Percentiles rank a stretch among this genome's conserved stretches.
phyloP scores from a whole-genome alignment of 2,329 filamentous ascomycete genomes.

The Colletotrichum gigasporum region DNA sequence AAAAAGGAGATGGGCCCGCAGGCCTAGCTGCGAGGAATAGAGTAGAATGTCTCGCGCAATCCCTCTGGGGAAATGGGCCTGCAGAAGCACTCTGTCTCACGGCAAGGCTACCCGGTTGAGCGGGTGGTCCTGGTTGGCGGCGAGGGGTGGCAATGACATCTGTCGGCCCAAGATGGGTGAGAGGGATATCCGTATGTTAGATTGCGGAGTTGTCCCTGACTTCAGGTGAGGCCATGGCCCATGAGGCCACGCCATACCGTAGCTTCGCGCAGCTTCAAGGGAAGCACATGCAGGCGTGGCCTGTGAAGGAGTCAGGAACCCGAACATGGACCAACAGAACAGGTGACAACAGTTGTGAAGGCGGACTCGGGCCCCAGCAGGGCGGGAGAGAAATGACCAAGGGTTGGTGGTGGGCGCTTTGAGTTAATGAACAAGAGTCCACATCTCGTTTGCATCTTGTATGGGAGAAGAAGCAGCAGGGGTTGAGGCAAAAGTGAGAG shows the following conservation, averaged over 20 bases:
- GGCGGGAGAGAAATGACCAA: conserved; percentile 5
- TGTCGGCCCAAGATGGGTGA: not conserved
- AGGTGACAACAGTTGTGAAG: no score
- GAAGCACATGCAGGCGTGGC: conserved; percentile 1
- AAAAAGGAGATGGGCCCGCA: conserved; percentile 20
- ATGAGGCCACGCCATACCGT: conserved; percentile 18
- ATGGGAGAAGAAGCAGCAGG: conserved; percentile 22
- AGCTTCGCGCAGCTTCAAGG: no score
- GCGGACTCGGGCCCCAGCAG: conserved; percentile 1
- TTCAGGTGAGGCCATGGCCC: conserved; percentile 29
- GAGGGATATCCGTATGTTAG: conserved; percentile 11
- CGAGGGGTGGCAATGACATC: not conserved
- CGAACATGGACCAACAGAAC: not conserved
- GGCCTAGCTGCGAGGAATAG: conserved; percentile 31
- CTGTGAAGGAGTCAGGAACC: not conserved
- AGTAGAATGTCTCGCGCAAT: conserved; percentile 20
- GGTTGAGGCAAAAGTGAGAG: conserved; percentile 2
- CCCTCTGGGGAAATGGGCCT: conserved; percentile 8
- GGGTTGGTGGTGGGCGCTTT: conserved; percentile 18
- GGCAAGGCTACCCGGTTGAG: conserved; percentile 20
- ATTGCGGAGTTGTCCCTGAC: conserved; percentile 26
- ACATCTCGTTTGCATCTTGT: conserved; percentile 27
- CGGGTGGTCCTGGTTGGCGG: not conserved
- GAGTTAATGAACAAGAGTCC: conserved; percentile 19
- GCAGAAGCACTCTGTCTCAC: conserved; percentile 10